Percentiles rank a stretch among this genome's conserved stretches.
phyloP scores from a whole-genome alignment of 2,329 filamentous ascomycete species.

The Aureobasidium lini region DNA sequence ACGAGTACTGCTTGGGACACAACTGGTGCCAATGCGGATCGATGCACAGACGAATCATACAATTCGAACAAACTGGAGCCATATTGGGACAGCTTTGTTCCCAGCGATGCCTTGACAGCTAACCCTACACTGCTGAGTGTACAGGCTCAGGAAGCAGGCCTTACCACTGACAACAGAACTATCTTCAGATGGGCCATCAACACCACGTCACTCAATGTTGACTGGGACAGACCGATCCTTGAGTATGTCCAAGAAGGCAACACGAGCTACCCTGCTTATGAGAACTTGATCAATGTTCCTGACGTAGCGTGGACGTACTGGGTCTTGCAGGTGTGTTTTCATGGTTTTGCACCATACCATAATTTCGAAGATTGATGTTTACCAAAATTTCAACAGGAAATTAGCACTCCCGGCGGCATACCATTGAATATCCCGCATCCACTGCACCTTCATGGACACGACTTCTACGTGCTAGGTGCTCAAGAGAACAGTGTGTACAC shows the following conservation, averaged over 20 bases:
- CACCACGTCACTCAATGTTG: constrained; percentile 27
- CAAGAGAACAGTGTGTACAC: constrained; percentile 19
- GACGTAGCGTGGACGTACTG: constrained; percentile 26
- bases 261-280: neutral
- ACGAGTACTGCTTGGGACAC: constrained; percentile 22
- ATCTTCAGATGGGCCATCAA: constrained; percentile 37
- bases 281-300: constrained; percentile 5
- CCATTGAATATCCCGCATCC: constrained; percentile 16
- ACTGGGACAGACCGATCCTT: constrained; percentile 32
- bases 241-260: constrained; percentile 26
- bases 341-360: too few relatives aligned
- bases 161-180: constrained; percentile 16
- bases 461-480: constrained; percentile 25
- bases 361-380: too few relatives aligned
- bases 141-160: neutral
- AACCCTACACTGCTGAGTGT: neutral
- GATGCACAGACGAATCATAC: constrained; percentile 20
- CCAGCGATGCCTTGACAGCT: constrained; percentile 23
- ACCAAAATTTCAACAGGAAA: constrained; percentile 15
- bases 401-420: constrained; percentile 16
- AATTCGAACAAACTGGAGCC: constrained; percentile 29
- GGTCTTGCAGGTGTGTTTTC: constrained; percentile 21
- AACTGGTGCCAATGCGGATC: constrained; percentile 31
- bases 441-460: constrained; percentile 21
- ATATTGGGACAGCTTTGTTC: constrained; percentile 25